A percentile compares a stretch with the other conserved stretches of the same genome.
phyloP scores from a whole-genome alignment of 2,329 filamentous ascomycete species.

The Ilyonectria robusta region DNA sequence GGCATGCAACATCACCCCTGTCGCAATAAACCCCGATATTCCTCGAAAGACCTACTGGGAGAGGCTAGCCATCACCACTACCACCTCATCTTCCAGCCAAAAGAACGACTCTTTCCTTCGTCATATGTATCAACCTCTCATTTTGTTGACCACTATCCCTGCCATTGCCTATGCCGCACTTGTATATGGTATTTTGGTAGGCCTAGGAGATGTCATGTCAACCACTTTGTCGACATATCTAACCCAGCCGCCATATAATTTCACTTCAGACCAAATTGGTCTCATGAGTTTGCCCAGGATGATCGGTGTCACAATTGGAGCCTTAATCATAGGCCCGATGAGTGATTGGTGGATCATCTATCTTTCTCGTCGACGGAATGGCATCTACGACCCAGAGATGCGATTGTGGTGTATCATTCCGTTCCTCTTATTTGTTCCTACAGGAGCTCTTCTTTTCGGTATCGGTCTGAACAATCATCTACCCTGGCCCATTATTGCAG shows the following conservation, averaged over 20 bases:
- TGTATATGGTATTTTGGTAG: slow-evolving; percentile 13
- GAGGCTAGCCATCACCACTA: slow-evolving; percentile 55
- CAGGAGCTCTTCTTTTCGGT: slow-evolving; percentile 15
- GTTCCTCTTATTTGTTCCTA: slow-evolving; percentile 10
- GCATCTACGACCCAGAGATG: slow-evolving; percentile 61
- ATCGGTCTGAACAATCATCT: slow-evolving; percentile 11
- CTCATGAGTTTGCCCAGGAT: slow-evolving; percentile 57
- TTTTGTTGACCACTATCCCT: slow-evolving; percentile 20
- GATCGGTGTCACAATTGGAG: slow-evolving; percentile 55
- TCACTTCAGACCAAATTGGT: slow-evolving; percentile 54
- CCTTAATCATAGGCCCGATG: slow-evolving; percentile 50
- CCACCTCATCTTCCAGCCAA: slow-evolving; percentile 43
- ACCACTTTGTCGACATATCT: slow-evolving; percentile 7
- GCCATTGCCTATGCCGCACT: slow-evolving; percentile 20
- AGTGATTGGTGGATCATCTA: slow-evolving; percentile 55
- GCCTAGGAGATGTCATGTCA: neutral
- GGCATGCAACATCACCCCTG: neutral
- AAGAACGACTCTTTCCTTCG: neutral
- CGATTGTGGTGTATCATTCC: slow-evolving; percentile 53
- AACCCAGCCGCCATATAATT: slow-evolving; percentile 53
- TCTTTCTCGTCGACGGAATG: slow-evolving; percentile 53
- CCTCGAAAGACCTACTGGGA: slow-evolving; percentile 59
- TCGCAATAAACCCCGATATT: slow-evolving; percentile 49
- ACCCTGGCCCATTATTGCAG: slow-evolving; percentile 44
- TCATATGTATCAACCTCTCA: slow-evolving; percentile 24